Evolutionary conservation across 768 basidiomycete genomes (phyloP).

Genomic region (Lactarius tabidus): DNA sequence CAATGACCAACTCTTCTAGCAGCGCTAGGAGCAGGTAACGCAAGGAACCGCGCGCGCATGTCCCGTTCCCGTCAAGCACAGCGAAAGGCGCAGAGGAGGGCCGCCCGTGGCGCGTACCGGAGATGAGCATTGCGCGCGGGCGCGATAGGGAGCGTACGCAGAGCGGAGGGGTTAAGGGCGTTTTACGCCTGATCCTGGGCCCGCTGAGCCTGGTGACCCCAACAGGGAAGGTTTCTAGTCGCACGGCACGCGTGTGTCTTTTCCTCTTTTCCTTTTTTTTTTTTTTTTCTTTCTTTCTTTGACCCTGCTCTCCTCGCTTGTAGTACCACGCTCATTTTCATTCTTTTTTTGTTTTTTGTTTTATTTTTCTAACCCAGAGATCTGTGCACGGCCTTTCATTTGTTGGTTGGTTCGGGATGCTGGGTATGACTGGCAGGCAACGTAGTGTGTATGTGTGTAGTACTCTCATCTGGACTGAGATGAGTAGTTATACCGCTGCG

Average conservation of each 20-base stretch:
- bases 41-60: slow-evolving; percentile 33
- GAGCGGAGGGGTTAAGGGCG: slow-evolving; percentile 77
- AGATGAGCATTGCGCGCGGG: slow-evolving; percentile 72
- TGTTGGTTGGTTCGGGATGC: slow-evolving; percentile 2
- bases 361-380: slow-evolving; percentile 2
- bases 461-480: slow-evolving; percentile 11
- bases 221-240: slow-evolving; percentile 33
- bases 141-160: slow-evolving; percentile 80
- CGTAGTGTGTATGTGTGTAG: slow-evolving; percentile 9
- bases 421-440: neutral
- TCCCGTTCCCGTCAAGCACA: slow-evolving; percentile 24
- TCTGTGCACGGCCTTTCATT: neutral
- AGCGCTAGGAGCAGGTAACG: slow-evolving; percentile 40
- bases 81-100: slow-evolving; percentile 20
- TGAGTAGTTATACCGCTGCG: slow-evolving; percentile 6
- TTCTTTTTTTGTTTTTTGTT: neutral
- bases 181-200: slow-evolving; percentile 38
- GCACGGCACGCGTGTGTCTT: neutral
- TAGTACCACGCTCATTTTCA: no score
- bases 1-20: slow-evolving; percentile 25
- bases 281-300: slow-evolving; percentile 3
- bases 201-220: slow-evolving; percentile 27
- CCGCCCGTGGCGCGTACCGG: slow-evolving; percentile 33
- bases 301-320: neutral
- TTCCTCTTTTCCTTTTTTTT: neutral